Evolutionary conservation across 2,329 filamentous ascomycete genomes (phyloP), one percentile per base, ranked within the genome.

Genomic region (Purpureocillium lavendulum): DNA sequence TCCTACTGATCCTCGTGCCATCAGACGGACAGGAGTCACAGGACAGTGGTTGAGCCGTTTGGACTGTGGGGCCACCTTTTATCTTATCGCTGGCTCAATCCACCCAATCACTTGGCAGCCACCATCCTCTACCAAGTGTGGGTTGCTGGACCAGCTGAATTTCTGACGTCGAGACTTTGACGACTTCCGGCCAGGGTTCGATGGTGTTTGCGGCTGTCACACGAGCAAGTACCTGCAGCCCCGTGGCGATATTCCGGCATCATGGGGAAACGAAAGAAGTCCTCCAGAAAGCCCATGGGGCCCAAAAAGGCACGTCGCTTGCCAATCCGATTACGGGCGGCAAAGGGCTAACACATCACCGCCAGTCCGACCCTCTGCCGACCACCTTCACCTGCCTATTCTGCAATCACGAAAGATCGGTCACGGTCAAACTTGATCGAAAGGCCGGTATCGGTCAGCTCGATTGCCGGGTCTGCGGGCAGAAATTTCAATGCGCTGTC

Each of bases 331-430:
- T 30, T 26, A 10, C 21, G 10, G 5, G 21, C 21, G 21, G 21
- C 21, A 26, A 5, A 10, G 10, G 21, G 21, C 21, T 26, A 26
- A 32, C 30, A 18, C 4, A 18, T 33, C 24, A 21, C 9, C 28
- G 10, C 12, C 49, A 84, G 80, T 66, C 75, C 59, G 84, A 89
- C 52, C 76, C 80, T 31, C 73, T 92, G 14, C 74, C 83, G 4
- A 89, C 86, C 3, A 77, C 79, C n/a, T 98, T 98, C 63, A 87
- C 89, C 41, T 98, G 92, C 60, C 80, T 98, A 34, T 98, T 98
- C 67, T 98, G 92, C 73, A 97, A 96, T 61, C 89, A 97, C 65
- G 92, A 97, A 59, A 92, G 87, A 49, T 87, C 89, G 0, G 86
- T 98, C 38, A 75, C 79, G 21, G 85, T 96, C 50, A 92, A 94